Evolutionary conservation across 805 yeast genomes (phyloP), one percentile per base, ranked within the genome.

Genomic region (Ogataea haglerorum): DNA sequence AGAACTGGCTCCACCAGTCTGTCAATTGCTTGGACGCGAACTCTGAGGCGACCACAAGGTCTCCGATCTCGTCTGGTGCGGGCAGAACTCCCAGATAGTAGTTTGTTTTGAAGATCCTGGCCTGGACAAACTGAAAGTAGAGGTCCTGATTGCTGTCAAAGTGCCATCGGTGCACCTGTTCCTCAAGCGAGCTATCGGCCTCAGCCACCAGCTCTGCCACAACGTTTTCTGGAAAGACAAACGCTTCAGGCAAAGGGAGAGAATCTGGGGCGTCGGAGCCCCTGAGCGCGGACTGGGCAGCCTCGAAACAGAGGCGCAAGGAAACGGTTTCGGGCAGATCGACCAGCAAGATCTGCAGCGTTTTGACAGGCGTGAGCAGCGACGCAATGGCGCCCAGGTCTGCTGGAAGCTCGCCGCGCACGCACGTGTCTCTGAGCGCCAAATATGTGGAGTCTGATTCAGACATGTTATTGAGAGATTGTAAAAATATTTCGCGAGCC

Each of bases 1-100:
- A 56, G 27, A 53, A 49, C 5, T 50, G 50, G 5, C 22, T 14
- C 16, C 57, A 25, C 63, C 64, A 59, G 10, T 25, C 31, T 3
- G 44, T 34, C 13, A 57, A 35, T 2, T 23, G 10, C n/a, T 19
- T 26, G 3, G 47, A 27, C 1, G 40, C 17, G 3, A 26, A 10
- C 4, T 42, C 16, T 3, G 42, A 28, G 6, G 28, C 8, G 6
- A 27, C 21, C 3, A 47, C 29, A 5, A 45, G 29, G 1, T 37
- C 16, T 22, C 48, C 14, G 8, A 34, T 12, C 9, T 23, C 18
- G 3, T 13, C 27, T 8, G n/a, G n/a, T 5, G 22, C 28, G 9
- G 21, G 14, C 18, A 40, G 41, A n/a, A 42, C 42, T 5, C 45
- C 37, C 4, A 48, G 39, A 3, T 52, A 36, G 12, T 38, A 30